Percentiles rank a stretch among this genome's conserved stretches.
phyloP scores from a whole-genome alignment of 2,329 filamentous ascomycete genomes.

The Verticillium alfalfae region DNA sequence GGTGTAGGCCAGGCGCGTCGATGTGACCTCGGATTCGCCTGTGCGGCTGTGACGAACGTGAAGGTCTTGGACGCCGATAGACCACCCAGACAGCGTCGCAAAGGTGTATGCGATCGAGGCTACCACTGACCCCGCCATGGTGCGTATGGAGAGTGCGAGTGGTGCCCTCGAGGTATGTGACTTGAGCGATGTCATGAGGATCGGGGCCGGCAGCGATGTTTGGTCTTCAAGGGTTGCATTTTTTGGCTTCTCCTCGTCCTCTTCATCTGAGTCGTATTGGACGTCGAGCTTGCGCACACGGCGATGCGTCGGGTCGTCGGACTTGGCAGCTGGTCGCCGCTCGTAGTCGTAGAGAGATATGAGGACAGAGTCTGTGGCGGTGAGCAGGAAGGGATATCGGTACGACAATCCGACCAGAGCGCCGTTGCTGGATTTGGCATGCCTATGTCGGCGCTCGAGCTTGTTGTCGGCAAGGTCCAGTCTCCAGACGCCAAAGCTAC shows the following conservation, averaged over 20 bases:
- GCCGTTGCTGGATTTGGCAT: conserved; percentile 57
- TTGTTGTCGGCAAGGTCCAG: conserved; percentile 39
- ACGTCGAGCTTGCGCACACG: neutral
- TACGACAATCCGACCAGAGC: conserved; percentile 66
- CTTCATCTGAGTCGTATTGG: conserved; percentile 12
- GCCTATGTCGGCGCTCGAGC: conserved; percentile 49
- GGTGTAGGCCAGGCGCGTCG: conserved; percentile 34
- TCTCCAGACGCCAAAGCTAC: conserved; percentile 65
- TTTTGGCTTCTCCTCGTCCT: conserved; percentile 1
- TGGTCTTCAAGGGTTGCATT: neutral
- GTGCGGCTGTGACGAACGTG: conserved; percentile 41
- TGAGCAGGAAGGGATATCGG: conserved; percentile 69
- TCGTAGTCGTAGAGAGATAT: conserved; percentile 72
- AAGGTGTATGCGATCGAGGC: conserved; percentile 85
- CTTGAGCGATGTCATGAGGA: conserved; percentile 69
- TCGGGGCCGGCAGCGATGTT: conserved; percentile 31
- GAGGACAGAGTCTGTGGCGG: conserved; percentile 68
- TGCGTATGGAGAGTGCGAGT: conserved; percentile 76
- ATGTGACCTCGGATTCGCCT: conserved; percentile 23
- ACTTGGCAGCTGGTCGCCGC: conserved; percentile 6
- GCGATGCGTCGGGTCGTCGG: neutral
- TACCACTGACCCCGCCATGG: conserved; percentile 56
- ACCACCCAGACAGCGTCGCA: conserved; percentile 75
- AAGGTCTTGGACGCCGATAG: conserved; percentile 86
- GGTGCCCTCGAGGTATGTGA: conserved; percentile 77